Evolutionary conservation across 371 early-diverging fungal species (phyloP).

Genomic region (Capillidium heterosporum): DNA sequence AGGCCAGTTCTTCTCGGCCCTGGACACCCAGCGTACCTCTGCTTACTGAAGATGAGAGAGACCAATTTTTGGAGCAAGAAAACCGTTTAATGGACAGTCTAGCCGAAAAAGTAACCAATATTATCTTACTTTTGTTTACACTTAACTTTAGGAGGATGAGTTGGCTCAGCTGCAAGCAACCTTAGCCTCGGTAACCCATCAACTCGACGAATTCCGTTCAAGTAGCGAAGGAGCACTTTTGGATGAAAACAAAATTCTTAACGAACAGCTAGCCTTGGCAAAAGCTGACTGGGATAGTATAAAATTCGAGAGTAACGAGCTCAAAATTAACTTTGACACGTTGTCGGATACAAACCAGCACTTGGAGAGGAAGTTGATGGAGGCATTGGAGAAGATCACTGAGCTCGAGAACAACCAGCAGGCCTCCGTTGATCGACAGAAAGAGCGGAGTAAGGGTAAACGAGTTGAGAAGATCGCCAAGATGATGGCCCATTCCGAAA

Average conservation of each 20-base stretch:
- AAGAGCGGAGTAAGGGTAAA: constrained; percentile 27
- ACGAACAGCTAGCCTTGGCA: constrained; percentile 55
- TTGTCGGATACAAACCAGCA: constrained; percentile 30
- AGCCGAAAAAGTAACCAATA: constrained; percentile 79
- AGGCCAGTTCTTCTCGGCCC: constrained; percentile 38
- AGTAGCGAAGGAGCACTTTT: constrained; percentile 62
- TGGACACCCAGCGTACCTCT: constrained; percentile 61
- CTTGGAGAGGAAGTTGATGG: background rate
- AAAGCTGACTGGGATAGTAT: constrained; percentile 55
- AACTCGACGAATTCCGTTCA: constrained; percentile 70
- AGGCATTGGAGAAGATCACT: background rate
- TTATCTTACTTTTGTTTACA: background rate
- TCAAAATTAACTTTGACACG: constrained; percentile 41
- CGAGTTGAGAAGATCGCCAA: constrained; percentile 64
- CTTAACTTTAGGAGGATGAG: background rate
- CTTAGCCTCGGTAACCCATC: constrained; percentile 79
- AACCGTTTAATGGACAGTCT: constrained; percentile 82
- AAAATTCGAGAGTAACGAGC: constrained; percentile 56
- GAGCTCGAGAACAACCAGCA: constrained; percentile 5
- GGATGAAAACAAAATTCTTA: constrained; percentile 13
- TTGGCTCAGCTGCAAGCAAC: constrained; percentile 39
- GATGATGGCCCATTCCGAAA: constrained; percentile 72
- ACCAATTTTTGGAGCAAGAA: constrained; percentile 81
- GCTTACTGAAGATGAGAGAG: constrained; percentile 73
- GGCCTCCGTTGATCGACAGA: constrained; percentile 26